These are phyloP conservation scores for Panaeolus papilionaceus DNA, from an alignment of 768 basidiomycete genomes.

Conservation along the genomic window DNA sequence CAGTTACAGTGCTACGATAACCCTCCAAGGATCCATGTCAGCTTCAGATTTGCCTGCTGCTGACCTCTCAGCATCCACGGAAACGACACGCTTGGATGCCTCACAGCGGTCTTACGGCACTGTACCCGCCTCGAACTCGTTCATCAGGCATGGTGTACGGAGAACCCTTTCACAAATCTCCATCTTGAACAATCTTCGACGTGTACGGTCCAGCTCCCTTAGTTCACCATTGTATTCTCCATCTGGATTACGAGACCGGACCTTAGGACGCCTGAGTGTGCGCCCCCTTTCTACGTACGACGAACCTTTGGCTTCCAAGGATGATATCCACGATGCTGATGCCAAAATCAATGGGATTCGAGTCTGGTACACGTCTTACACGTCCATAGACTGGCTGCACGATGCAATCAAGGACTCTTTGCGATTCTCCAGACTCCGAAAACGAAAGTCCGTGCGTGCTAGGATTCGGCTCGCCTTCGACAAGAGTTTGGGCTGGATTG, in stretches of 20 bases:
- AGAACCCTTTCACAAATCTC: constrained; percentile 46
- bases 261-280: constrained; percentile 43
- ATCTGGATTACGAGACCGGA: constrained; percentile 45
- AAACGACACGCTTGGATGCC: constrained; percentile 12
- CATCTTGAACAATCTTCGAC: constrained; percentile 36
- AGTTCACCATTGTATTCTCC: constrained; percentile 44
- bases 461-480: constrained; percentile 69
- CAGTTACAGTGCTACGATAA: background rate
- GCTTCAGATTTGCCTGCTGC: background rate
- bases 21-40: background rate
- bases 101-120: constrained; percentile 61
- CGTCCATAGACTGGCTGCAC: constrained; percentile 95
- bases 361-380: constrained; percentile 90
- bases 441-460: constrained; percentile 72
- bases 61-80: constrained; percentile 36
- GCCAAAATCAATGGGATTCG: constrained; percentile 85
- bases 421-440: constrained; percentile 73
- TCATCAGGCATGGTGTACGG: constrained; percentile 35
- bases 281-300: constrained; percentile 82
- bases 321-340: constrained; percentile 54
- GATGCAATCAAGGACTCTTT: constrained; percentile 94
- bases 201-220: constrained; percentile 36
- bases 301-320: constrained; percentile 44
- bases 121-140: constrained; percentile 37
- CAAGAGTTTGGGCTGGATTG: constrained; percentile 85